Evolutionary conservation across 306 rosid species (phyloP), one percentile per base, ranked within the genome.

Genomic region (Alnus rubra): DNA sequence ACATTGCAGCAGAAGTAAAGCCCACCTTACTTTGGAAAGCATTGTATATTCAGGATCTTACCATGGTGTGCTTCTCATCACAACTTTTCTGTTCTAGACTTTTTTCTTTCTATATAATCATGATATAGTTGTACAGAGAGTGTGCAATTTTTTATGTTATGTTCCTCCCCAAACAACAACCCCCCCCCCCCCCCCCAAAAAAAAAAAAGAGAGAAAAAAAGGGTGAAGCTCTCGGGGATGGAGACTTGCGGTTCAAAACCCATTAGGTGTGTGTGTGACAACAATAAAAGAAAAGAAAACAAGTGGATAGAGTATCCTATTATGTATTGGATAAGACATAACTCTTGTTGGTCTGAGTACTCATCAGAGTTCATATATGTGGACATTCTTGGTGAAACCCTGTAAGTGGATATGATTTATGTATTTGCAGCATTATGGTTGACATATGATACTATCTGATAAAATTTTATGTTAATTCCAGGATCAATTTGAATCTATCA

Each of bases 1-100:
- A 76, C 54, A 78, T 82, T 48, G 86, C 81, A 51, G 74, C 78
- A 58, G 89, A 85, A 67, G 53, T n/a, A 78, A 88, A 89, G 76
- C 90, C 92, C 28, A 54, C 63, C 48, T 83, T 91, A 79, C 89
- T 95, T 73, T 95, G 99, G 99, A 90, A 90, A 44, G 89, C 89
- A 45, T 51, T 77, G 75, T 95, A 90, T 89, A 82, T 91, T 85
- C 99, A 95, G 88, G 94, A 90, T 76, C 76, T 83, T 63, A 83
- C 87, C 52, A 76, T 0, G 89, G 97, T 91, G 16, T 75, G 91
- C 78, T 80, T 89, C 86, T 84, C 58, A 33, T 79, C 79, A 74
- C 60, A 78, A 35, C 63, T 58, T 54, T 53, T 73, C 48, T 13
- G 31, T 42, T 58, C 33, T 7, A 69, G 9, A 4, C 18, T 33